These are phyloP conservation scores for Cordyceps cateniannulata DNA, from an alignment of 2,329 filamentous ascomycete genomes.

Conservation along the genomic window DNA sequence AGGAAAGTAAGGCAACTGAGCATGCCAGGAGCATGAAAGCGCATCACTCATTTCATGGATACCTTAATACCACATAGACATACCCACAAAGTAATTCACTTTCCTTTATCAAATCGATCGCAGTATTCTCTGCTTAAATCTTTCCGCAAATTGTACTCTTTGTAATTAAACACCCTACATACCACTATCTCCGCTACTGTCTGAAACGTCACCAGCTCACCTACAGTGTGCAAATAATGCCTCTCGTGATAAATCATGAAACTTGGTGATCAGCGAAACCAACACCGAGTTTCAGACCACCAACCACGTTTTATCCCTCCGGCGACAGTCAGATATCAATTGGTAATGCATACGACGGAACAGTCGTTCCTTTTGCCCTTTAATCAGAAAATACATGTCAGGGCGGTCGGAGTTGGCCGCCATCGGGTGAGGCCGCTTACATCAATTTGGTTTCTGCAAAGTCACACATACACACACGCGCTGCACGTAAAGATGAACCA, in stretches of 20 bases:
- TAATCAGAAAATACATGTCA: background rate
- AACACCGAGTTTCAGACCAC: conserved; percentile 1
- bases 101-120: background rate
- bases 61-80: conserved; percentile 1
- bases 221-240: background rate
- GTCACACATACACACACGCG: background rate
- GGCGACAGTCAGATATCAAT: background rate
- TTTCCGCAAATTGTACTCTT: background rate
- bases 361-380: background rate
- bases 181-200: background rate
- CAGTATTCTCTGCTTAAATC: background rate
- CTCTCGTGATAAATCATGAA: background rate
- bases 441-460: background rate
- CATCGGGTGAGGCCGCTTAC: background rate
- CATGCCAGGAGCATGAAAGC: background rate
- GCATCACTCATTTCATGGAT: background rate
- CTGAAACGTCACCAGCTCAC: background rate
- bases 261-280: background rate
- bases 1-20: background rate
- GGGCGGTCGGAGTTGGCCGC: background rate
- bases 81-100: background rate
- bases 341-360: background rate
- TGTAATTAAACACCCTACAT: background rate
- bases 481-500: background rate
- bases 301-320: background rate